Percentiles rank a stretch among this genome's conserved stretches.
Conservation (phyloP, 768 basidiomycete species). For the Macrolepiota dolichaula region DNA sequence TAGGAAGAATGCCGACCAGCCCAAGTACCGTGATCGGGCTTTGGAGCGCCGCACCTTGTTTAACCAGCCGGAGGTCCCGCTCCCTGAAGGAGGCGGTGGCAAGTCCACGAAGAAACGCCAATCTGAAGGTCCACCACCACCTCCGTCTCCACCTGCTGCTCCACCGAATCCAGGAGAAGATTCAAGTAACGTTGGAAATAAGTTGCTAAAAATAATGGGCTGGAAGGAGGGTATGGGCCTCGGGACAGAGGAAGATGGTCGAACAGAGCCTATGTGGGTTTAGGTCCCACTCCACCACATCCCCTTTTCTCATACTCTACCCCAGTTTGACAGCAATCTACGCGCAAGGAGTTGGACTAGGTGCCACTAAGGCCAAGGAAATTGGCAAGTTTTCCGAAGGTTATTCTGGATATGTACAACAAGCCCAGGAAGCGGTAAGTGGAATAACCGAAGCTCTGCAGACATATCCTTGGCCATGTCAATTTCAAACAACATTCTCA, state of each 20-base stretch:
- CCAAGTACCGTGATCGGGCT: conserved; percentile 94
- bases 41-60: conserved; percentile 87
- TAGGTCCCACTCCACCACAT: background rate
- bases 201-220: conserved; percentile 95
- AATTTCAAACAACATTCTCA: conserved; percentile 9
- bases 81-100: conserved; percentile 44
- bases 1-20: conserved; percentile 45
- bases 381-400: conserved; percentile 69
- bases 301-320: conserved; percentile 8
- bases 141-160: conserved; percentile 58
- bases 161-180: conserved; percentile 74
- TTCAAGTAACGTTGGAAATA: conserved; percentile 86
- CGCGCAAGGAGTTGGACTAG: conserved; percentile 83
- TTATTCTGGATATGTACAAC: conserved; percentile 65
- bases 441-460: background rate
- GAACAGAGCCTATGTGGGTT: conserved; percentile 84
- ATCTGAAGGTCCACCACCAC: conserved; percentile 55
- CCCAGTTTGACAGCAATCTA: conserved; percentile 80
- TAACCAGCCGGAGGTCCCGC: conserved; percentile 86
- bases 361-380: conserved; percentile 89
- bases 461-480: conserved; percentile 3
- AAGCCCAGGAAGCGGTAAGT: conserved; percentile 70
- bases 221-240: conserved; percentile 91
- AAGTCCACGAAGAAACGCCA: conserved; percentile 33
- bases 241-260: conserved; percentile 77